Base-by-base conservation (phyloP, 371 early-diverging fungal species). In the Mucor racemosus region DNA sequence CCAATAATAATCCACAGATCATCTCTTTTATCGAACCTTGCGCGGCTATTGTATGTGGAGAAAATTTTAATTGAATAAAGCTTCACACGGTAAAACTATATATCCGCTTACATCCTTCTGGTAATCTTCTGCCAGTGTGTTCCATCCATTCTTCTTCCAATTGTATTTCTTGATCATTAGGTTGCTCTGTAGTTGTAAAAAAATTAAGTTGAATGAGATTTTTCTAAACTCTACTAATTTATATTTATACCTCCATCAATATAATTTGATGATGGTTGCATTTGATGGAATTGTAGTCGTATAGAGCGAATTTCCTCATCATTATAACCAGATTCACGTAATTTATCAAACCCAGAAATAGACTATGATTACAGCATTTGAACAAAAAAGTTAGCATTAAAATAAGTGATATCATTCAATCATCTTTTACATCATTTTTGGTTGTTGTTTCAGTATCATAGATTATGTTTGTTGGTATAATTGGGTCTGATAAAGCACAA, bases 21-120 rank as follows among this genome's bases (percentile, higher is more conserved):
- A 89, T 85, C 71, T 91, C 90, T 58, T 82, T 74, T 63, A 84
- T 78, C 15, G 87, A 81, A 5, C 88, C 89, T 42, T 85, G 81
- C 15, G 70, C 66, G 26, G 73, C 76, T 79, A 31, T 26, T 26
- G 26, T 31, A n/a, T 35, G 10, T 8, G 31, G 33, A 5, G 7
- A 7, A 57, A 44, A 9, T n/a, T 31, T 50, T 19, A 54, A n/a
- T 26, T 26, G 26, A 26, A 26, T 26, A 26, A 26, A 1, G 26
- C 26, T 26, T 26, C 26, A 3, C 26, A 26, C 1, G 26, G 33
- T 6, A 38, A 13, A 7, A 40, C n/a, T 15, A n/a, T 56, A 35
- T 56, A 9, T 35, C 36, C 34, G 56, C 56, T 33, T 63, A 63
- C 68, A 58, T 68, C 57, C 66, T 66, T 71, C 71, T 21, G 71